Evolutionary conservation across 1,139 yeast species (phyloP).

Genomic region (Geotrichum bryndzae): DNA sequence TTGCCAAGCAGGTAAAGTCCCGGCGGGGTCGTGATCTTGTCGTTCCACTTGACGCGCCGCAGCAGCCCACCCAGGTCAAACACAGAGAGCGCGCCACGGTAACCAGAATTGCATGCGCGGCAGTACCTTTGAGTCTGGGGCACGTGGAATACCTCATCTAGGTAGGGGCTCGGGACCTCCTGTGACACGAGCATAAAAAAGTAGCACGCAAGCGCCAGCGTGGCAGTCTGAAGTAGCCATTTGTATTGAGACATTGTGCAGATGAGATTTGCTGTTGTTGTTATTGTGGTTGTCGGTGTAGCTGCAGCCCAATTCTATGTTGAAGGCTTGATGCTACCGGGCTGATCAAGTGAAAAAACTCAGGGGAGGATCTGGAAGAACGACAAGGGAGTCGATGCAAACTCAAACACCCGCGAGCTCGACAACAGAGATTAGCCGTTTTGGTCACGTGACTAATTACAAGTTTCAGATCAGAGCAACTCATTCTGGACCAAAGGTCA

Average conservation of each 20-base stretch:
- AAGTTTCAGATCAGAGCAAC: neutral
- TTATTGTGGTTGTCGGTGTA: neutral
- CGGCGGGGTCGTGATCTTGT: constrained; percentile 94
- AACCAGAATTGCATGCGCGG: constrained; percentile 34
- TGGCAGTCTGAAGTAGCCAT: neutral
- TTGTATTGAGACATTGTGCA: neutral
- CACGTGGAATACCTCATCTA: constrained; percentile 81
- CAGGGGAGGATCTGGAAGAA: neutral
- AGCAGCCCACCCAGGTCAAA: constrained; percentile 1
- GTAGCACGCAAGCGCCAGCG: neutral
- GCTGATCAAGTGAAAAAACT: neutral
- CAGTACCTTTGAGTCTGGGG: constrained; percentile 71
- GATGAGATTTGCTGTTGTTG: neutral
- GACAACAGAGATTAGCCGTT: too few species aligned
- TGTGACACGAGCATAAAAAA: constrained; percentile 2
- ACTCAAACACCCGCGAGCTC: neutral
- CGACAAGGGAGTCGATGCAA: neutral
- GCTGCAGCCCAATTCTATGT: neutral
- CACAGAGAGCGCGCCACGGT: constrained; percentile 39
- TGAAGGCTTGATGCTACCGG: neutral
- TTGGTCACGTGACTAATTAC: neutral
- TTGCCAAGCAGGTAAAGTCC: constrained; percentile 73
- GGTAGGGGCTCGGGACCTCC: constrained; percentile 13
- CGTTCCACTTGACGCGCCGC: constrained; percentile 52
- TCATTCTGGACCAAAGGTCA: too few species aligned